phyloP scores from a whole-genome alignment of 169 alveolate species.

The Plasmodium vivax region DNA sequence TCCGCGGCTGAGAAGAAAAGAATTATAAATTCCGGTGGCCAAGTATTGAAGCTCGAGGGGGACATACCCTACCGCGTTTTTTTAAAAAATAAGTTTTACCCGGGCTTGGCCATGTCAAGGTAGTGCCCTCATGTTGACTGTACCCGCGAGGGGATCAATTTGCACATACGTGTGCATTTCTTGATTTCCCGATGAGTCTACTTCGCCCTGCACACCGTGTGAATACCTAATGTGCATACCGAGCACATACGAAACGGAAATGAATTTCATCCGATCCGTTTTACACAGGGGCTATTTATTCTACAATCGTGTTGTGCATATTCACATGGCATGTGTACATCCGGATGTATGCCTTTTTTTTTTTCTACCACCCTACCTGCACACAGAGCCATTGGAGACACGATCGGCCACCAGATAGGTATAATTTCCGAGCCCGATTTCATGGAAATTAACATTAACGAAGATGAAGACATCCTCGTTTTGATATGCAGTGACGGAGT shows the following conservation, averaged over 20 bases:
- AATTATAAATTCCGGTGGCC: slow-evolving; percentile 88
- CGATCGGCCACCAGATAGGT: slow-evolving; percentile 72
- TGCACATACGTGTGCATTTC: neutral
- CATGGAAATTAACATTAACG: slow-evolving; percentile 48
- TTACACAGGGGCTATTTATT: neutral
- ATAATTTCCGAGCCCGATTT: slow-evolving; percentile 68
- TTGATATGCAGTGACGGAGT: slow-evolving; percentile 90
- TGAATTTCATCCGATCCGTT: neutral
- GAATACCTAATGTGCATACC: neutral
- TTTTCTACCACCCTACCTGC: neutral
- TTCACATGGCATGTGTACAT: neutral
- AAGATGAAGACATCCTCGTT: slow-evolving; percentile 80
- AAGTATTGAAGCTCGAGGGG: slow-evolving; percentile 85
- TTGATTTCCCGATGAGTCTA: neutral
- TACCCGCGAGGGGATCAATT: neutral
- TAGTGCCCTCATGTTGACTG: neutral
- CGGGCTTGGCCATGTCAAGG: slow-evolving; percentile 92
- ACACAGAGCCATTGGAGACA: slow-evolving; percentile 77
- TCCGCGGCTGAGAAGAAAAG: slow-evolving; percentile 85
- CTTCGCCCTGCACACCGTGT: neutral
- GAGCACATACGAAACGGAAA: neutral
- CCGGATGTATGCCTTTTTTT: neutral
- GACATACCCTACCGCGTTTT: slow-evolving; percentile 89
- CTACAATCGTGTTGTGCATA: neutral
- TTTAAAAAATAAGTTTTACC: slow-evolving; percentile 83